A percentile compares a stretch with the other conserved stretches of the same genome.
These are phyloP conservation scores for Candida tropicalis DNA, from an alignment of 1,139 yeast species.

Conservation along the genomic window DNA sequence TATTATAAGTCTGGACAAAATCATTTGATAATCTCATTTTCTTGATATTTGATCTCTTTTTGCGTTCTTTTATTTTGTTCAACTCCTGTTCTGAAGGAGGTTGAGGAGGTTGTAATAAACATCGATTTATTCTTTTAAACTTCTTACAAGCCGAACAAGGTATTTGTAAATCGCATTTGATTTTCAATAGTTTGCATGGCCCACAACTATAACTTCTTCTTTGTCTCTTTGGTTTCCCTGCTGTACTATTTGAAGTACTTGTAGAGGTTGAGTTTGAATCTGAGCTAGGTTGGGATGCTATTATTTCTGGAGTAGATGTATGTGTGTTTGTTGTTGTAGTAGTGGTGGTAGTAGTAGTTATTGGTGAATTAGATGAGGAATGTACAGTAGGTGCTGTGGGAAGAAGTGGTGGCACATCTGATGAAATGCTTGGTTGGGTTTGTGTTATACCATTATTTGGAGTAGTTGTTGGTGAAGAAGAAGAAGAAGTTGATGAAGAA, in stretches of 20 bases:
- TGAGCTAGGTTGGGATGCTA: neutral
- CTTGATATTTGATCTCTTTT: conserved; percentile 21
- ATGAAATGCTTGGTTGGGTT: no score
- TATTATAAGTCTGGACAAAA: conserved; percentile 15
- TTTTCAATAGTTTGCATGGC: conserved; percentile 54
- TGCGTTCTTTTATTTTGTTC: conserved; percentile 26
- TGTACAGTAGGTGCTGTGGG: neutral
- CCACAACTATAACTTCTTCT: conserved; percentile 61
- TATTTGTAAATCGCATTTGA: conserved; percentile 52
- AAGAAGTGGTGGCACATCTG: no score
- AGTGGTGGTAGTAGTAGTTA: neutral
- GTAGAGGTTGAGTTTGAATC: neutral
- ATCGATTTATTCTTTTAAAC: conserved; percentile 42
- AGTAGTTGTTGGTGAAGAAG: neutral
- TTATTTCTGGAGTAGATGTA: neutral
- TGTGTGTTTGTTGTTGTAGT: neutral
- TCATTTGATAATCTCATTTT: conserved; percentile 15
- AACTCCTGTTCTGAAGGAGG: conserved; percentile 44
- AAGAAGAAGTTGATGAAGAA: neutral
- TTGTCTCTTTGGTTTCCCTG: conserved; percentile 27
- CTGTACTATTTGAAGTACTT: neutral
- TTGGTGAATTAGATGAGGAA: neutral
- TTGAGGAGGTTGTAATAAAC: conserved; percentile 45
- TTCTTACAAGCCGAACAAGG: conserved; percentile 54
- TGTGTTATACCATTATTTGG: no score